Evolutionary conservation across 768 basidiomycete species (phyloP).

Genomic region (Cystobasidium tubakii): DNA sequence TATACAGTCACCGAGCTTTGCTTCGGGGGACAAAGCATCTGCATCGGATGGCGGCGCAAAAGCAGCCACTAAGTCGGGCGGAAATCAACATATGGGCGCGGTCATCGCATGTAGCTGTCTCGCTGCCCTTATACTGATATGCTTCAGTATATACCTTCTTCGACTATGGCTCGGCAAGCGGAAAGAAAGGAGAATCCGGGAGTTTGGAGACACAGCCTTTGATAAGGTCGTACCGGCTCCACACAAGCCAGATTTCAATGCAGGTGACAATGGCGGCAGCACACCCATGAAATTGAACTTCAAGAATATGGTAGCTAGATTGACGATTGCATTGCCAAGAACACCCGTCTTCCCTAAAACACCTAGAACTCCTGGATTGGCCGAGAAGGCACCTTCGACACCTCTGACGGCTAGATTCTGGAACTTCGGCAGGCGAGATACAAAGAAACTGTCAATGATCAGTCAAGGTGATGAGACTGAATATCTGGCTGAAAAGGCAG

Average conservation of each 20-base stretch:
- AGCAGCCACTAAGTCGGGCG: not conserved
- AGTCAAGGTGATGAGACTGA: not conserved
- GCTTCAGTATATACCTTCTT: conserved; percentile 41
- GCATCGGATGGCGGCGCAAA: not conserved
- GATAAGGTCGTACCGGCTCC: conserved; percentile 20
- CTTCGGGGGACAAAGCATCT: not conserved
- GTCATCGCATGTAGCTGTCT: conserved; percentile 17
- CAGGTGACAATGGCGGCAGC: not conserved
- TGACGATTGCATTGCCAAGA: not conserved
- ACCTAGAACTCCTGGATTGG: conserved; percentile 1
- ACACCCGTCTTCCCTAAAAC: conserved; percentile 8
- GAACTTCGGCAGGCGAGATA: not conserved
- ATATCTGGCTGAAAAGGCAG: not conserved
- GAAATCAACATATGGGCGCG: not conserved
- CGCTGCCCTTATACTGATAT: conserved; percentile 63
- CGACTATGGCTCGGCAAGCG: conserved; percentile 3
- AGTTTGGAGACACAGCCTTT: conserved; percentile 10
- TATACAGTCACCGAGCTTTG: not conserved
- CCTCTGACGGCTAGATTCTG: conserved; percentile 1
- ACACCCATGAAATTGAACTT: not conserved
- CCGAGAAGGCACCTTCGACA: not conserved
- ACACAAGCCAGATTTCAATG: conserved; percentile 2
- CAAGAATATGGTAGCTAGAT: not conserved
- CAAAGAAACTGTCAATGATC: not conserved
- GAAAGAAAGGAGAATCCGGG: conserved; percentile 5